Conservation (phyloP, 1,139 yeast genomes). For the Wickerhamomyces sp. region DNA sequence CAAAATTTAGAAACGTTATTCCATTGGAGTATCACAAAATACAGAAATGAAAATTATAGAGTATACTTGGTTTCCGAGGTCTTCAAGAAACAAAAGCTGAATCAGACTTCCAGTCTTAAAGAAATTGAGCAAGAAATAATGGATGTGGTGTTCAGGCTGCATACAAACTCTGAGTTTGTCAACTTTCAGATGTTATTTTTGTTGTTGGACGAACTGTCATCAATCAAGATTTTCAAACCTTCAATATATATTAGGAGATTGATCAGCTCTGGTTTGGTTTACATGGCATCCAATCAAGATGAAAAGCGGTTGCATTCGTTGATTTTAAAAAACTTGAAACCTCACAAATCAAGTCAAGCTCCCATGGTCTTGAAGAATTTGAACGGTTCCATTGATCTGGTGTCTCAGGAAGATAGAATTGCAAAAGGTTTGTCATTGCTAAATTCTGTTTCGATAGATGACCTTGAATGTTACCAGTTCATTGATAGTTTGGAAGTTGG, state of each 20-base stretch:
- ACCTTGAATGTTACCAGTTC: constrained; percentile 13
- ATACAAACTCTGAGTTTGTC: constrained; percentile 6
- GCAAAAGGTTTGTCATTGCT: constrained; percentile 5
- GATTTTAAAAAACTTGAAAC: constrained; percentile 30
- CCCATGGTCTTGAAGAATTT: constrained; percentile 34
- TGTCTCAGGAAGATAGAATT: constrained; percentile 6
- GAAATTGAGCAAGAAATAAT: constrained; percentile 40
- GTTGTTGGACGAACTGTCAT: constrained; percentile 51
- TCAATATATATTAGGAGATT: constrained; percentile 71
- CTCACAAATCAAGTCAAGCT: constrained; percentile 32
- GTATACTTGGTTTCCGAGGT: constrained; percentile 25
- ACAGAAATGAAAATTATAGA: constrained; percentile 27
- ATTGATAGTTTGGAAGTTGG: constrained; percentile 34
- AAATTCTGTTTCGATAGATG: constrained; percentile 1
- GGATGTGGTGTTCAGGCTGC: constrained; percentile 34
- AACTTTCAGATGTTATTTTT: constrained; percentile 36
- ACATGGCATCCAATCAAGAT: constrained; percentile 28
- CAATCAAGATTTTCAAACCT: constrained; percentile 36
- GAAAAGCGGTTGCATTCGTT: constrained; percentile 31
- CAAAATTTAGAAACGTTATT: constrained; percentile 34
- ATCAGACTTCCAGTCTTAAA: constrained; percentile 6
- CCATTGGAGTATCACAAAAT: constrained; percentile 46
- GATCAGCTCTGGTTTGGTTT: constrained; percentile 80
- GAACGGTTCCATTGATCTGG: constrained; percentile 4
- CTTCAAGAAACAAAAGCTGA: constrained; percentile 9